A percentile compares a stretch with the other conserved stretches of the same genome.
These are phyloP conservation scores for Schizophyllum amplum DNA, from an alignment of 1,284 basidiomycete species.

Conservation along the genomic window DNA sequence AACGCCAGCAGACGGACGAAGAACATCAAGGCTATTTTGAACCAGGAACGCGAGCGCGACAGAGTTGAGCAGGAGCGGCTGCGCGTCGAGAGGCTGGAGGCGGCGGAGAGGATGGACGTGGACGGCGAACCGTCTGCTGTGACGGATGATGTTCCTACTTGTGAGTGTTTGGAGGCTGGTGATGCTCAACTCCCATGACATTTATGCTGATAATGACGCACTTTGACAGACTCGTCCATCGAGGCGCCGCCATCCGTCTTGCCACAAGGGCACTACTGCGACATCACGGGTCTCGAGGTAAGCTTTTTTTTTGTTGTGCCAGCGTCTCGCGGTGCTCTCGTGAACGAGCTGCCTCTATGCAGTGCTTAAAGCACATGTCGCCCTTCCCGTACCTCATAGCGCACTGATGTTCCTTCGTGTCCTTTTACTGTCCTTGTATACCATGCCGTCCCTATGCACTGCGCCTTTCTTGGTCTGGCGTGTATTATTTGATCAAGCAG, in stretches of 20 bases:
- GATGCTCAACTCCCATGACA: neutral
- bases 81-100: slow-evolving; percentile 34
- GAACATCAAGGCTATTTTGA: slow-evolving; percentile 67
- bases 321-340: neutral
- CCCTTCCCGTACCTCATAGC: no score
- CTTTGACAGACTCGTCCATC: slow-evolving; percentile 62
- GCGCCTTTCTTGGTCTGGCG: neutral
- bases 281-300: slow-evolving; percentile 82
- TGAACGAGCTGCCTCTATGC: no score
- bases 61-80: slow-evolving; percentile 52
- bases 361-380: no score
- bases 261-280: slow-evolving; percentile 75
- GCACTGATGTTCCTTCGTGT: no score
- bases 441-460: neutral
- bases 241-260: slow-evolving; percentile 80
- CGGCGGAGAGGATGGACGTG: slow-evolving; percentile 23
- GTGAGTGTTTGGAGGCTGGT: slow-evolving; percentile 29
- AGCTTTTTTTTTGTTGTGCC: slow-evolving; percentile 8
- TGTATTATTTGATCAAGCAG: neutral
- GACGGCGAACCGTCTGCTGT: slow-evolving; percentile 26
- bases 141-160: slow-evolving; percentile 54
- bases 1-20: slow-evolving; percentile 63
- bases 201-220: neutral
- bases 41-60: slow-evolving; percentile 69
- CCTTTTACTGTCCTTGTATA: no score